Evolutionary conservation across 176 grass and related monocot species (phyloP).

Genomic region (Elymus sibiricus): DNA sequence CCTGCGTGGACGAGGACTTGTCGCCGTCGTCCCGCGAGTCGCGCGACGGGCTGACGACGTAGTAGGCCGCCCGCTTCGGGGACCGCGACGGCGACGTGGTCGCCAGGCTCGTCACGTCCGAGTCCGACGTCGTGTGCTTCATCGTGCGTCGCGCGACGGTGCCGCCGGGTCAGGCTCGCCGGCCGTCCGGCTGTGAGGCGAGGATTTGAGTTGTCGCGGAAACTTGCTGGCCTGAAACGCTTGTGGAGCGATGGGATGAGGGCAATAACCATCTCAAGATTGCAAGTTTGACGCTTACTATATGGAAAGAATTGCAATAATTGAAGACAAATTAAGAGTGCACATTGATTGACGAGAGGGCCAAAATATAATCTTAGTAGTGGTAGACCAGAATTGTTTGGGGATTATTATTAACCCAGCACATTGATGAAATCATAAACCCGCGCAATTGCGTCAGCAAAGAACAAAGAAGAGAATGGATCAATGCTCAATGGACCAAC

Average conservation of each 20-base stretch:
- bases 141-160: conserved; percentile 10
- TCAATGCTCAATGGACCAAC: neutral
- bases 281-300: neutral
- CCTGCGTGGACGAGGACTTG: conserved; percentile 66
- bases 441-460: neutral
- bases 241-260: neutral
- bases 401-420: neutral
- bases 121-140: conserved; percentile 80
- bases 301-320: neutral
- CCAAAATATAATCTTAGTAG: neutral
- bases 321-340: neutral
- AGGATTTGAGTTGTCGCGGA: neutral
- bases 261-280: neutral
- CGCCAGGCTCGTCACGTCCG: conserved; percentile 73
- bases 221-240: neutral
- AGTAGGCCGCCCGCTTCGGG: conserved; percentile 73
- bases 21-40: conserved; percentile 85
- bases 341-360: neutral
- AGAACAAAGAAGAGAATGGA: neutral
- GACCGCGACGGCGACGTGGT: conserved; percentile 68
- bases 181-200: too few relatives aligned
- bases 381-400: neutral
- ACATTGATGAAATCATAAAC: neutral
- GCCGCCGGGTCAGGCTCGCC: too few relatives aligned
- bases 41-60: conserved; percentile 84